Conservation (phyloP, 2,329 filamentous ascomycete species). For the Cryphonectria carpinicola region DNA sequence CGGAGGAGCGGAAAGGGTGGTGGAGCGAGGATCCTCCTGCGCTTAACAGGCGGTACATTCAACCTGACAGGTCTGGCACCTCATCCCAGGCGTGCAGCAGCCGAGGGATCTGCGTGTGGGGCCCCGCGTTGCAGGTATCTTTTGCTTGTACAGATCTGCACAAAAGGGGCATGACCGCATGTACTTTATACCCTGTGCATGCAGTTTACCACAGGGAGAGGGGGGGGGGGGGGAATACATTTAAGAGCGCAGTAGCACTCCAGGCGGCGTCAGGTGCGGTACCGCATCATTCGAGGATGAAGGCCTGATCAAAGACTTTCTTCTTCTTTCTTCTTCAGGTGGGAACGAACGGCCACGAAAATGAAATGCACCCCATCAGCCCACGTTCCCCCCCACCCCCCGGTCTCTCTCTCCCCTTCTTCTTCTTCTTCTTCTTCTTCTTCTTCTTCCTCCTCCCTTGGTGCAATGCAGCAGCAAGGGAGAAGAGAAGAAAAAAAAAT, state of each 20-base stretch:
- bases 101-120: slow-evolving; percentile 12
- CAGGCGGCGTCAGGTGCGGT: neutral
- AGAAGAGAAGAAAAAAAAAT: neutral
- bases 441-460: neutral
- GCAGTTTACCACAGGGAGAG: no score
- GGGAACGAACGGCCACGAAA: no score
- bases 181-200: neutral
- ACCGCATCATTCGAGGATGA: neutral
- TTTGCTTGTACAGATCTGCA: slow-evolving; percentile 2
- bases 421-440: neutral
- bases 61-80: neutral
- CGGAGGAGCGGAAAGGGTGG: neutral
- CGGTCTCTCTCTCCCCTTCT: no score
- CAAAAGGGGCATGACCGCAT: neutral
- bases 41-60: neutral
- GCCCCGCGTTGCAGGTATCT: slow-evolving; percentile 17
- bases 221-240: no score
- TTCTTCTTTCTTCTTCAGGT: neutral
- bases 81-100: neutral
- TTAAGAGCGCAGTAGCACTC: no score
- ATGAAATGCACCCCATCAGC: neutral
- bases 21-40: neutral
- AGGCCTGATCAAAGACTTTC: neutral
- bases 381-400: neutral
- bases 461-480: neutral